Base-by-base conservation (phyloP, 2,329 filamentous ascomycete species). In the Westerdykella sp. region DNA sequence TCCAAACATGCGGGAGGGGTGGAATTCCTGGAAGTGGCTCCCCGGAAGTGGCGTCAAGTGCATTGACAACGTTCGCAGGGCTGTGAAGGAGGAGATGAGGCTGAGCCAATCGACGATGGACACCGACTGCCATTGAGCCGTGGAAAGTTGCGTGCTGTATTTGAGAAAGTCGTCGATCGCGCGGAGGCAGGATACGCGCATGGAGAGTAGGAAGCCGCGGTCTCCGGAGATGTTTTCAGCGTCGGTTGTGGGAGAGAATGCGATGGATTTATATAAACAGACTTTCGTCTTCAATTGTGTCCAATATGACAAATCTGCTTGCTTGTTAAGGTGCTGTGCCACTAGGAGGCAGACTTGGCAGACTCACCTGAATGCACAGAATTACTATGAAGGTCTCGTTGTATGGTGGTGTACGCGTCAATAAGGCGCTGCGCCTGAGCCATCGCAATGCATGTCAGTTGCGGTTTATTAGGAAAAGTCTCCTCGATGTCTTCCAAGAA, bases 401-500 rank as follows among this genome's bases (percentile, higher is more conserved):
- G 25, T 28, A 28, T 28, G 25, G 2, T 28, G 25, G 25, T 10
- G 11, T 28, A 28, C 4, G 25, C 25, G 25, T 28, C 25, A 10
- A 28, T 60, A 12, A 66, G 46, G 16, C 62, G 58, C 39, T 61
- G 62, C 6, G 62, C 50, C 37, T 66, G 62, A 22, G 59, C 56
- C 39, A 55, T 60, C 6, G 52, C 59, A 18, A 63, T 54, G 21
- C 62, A 46, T 9, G 57, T 59, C 36, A 59, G 59, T 39, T 59
- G 57, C 21, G 51, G 48, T n/a, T 51, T 52, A 34, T 46, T 48
- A 14, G n/a, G 32, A 14, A 66, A 62, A 4, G 62, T 65, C 41
- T 65, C 62, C 21, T 65, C 56, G 5, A 65, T 54, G 34, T 66
- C 62, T 46, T 66, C 62, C 49, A 62, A 59, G 21, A 60, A 64